Base-by-base conservation (phyloP, 106 monocot genomes). In the Platanthera zijinensis region DNA sequence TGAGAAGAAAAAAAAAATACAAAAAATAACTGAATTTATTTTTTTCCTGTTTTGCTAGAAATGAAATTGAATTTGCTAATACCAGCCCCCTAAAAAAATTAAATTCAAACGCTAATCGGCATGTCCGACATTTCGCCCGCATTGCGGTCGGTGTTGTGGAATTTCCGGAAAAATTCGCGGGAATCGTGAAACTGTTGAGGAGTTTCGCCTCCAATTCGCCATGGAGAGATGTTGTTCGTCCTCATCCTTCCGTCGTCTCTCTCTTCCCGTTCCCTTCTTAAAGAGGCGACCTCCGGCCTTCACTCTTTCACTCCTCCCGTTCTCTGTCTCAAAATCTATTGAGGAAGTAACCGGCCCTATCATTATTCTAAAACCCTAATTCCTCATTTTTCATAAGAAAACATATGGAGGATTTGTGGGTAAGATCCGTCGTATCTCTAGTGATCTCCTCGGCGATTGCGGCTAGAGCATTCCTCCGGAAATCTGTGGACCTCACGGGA, bases 401-500 rank as follows among this genome's bases (percentile, higher is more conserved):
- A 49, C 10, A 46, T 51, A 80, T 80, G 76, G 79, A 84, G 5
- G 48, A 47, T 57, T 15, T 85, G 7, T 15, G 14, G 63, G 53
- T 80, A 25, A 85, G 89, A 21, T 69, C 51, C 71, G 66, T 53
- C 48, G 8, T 89, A 46, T 80, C 89, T 1, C 22, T 83, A 12
- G 6, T 81, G 12, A 72, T 80, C 67, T 83, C 83, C 51, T 77
- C 76, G 49, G 48, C 74, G 30, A 67, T 85, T 28, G 89, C 89
- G 22, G 76, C 76, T 28, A 76, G 85, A 75, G 77, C 89, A n/a
- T 56, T 81, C 70, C 75, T 32, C 69, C 75, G 85, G 50, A 85
- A 81, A 59, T 89, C 89, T 9, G 85, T 89, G 25, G 85, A 89
- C 72, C 80, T 81, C 57, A 78, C 83, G 14, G 89, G 80, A 2